These are phyloP conservation scores for Turnera subulata DNA, from an alignment of 345 rosid species.

Conservation along the genomic window DNA sequence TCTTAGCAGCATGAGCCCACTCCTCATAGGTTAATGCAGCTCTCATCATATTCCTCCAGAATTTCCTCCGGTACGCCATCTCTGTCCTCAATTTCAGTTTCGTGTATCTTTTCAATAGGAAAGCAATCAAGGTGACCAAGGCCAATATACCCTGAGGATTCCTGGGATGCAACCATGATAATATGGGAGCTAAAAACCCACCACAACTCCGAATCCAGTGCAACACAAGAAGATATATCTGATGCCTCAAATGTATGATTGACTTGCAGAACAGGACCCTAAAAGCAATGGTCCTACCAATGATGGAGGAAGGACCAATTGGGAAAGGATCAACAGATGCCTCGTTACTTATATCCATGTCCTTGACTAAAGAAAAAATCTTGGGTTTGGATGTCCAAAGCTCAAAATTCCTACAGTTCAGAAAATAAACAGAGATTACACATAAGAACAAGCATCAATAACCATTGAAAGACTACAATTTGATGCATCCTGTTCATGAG, in stretches of 20 bases:
- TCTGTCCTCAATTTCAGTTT: conserved; percentile 86
- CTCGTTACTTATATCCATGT: conserved; percentile 90
- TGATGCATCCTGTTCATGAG: too few species aligned
- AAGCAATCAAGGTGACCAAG: conserved; percentile 78
- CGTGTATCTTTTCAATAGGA: conserved; percentile 71
- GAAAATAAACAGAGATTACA: too few species aligned
- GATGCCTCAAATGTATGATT: conserved; percentile 52
- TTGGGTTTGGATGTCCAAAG: too few species aligned
- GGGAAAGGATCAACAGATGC: conserved; percentile 73
- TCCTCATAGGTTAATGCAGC: conserved; percentile 86
- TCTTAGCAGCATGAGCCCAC: conserved; percentile 99
- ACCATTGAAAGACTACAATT: too few species aligned
- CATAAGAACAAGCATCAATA: too few species aligned
- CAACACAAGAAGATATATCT: conserved; percentile 40
- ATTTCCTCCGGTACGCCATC: conserved; percentile 90
- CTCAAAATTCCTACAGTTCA: too few species aligned
- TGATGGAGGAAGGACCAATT: conserved; percentile 80
- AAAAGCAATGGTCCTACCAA: conserved; percentile 86
- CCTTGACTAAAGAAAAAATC: too few species aligned
- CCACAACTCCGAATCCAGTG: conserved; percentile 38
- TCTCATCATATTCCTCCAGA: conserved; percentile 98
- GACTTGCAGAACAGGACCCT: conserved; percentile 81
- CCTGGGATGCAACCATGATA: conserved; percentile 90
- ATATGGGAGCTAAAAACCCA: conserved; percentile 38
- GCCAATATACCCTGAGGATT: conserved; percentile 96